Base-by-base conservation (phyloP, 2,329 filamentous ascomycete species). In the Colletotrichum navitas region DNA sequence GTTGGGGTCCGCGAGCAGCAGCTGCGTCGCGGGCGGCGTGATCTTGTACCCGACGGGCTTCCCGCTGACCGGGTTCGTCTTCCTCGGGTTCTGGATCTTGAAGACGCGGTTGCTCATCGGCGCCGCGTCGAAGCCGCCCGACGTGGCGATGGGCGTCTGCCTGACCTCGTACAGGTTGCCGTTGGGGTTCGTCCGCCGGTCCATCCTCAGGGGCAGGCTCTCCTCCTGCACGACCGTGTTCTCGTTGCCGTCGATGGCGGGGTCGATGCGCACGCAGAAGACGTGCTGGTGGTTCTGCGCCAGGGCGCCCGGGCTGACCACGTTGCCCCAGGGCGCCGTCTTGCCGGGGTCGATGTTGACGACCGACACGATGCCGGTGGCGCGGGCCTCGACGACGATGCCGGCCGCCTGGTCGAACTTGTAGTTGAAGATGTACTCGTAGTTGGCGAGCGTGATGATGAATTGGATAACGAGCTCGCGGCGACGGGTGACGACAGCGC, bases 241-340 rank as follows among this genome's bases (percentile, higher is more conserved):
- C 24, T 80, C 78, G 73, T 86, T 79, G 21, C 87, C 87, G 74
- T 89, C 87, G 70, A 89, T 83, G 26, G 86, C 85, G 0, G 88
- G 87, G 74, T 89, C 87, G 51, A 89, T 84, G 3, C 87, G 83
- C 36, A 86, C 74, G 59, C 79, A 83, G 79, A 90, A 89, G 64
- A 90, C 82, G 78, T 90, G 88, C 74, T 90, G 88, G 74, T 90
- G 88, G 76, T 89, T 87, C 61, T 86, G 85, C 0, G 87, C 88
- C 18, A 89, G 80, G 0, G 86, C 85, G 1, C 87, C 87, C 0
- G 84, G 83, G 8, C 81, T 82, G 3, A 90, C 87, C 6, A 88
- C 83, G 69, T 85, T 89, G n/a, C 85, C 85, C 72, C 66, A 74
- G 7, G 69, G 65, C 21, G 81, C 85, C 34, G 85, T 86, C 5